phyloP scores from a whole-genome alignment of 495 filamentous ascomycete species.

The Penicillium pulvis region DNA sequence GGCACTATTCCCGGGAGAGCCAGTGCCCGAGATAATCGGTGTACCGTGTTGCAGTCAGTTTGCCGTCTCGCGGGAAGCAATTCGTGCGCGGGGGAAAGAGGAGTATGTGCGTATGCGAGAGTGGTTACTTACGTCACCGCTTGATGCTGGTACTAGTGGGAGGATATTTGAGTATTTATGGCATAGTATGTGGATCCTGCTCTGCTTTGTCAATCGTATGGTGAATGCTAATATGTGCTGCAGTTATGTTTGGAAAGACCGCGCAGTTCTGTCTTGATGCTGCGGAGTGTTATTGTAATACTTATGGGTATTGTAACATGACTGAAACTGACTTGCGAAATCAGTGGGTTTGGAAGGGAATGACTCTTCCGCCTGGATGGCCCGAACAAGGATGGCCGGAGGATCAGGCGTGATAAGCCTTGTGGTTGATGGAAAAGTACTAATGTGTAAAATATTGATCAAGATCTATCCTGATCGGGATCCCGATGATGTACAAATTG shows the following conservation, averaged over 20 bases:
- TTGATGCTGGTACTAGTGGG: conserved; percentile 57
- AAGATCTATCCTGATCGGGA: not conserved
- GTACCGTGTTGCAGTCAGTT: conserved; percentile 70
- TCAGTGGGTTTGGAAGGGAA: conserved; percentile 31
- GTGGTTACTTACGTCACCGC: conserved; percentile 61
- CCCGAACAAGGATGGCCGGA: not conserved
- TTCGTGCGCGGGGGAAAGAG: conserved; percentile 43
- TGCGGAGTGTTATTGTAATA: conserved; percentile 42
- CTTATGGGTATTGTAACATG: conserved; percentile 39
- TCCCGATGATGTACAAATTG: not conserved
- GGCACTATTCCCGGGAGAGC: conserved; percentile 41
- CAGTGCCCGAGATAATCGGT: conserved; percentile 35
- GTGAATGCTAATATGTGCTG: conserved; percentile 8
- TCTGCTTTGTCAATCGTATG: not conserved
- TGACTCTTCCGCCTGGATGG: conserved; percentile 23
- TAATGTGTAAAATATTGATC: not conserved
- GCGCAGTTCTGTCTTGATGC: conserved; percentile 36
- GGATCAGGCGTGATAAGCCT: not conserved
- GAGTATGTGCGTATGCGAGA: conserved; percentile 56
- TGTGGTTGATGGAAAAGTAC: not conserved
- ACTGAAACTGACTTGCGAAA: conserved; percentile 19
- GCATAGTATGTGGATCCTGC: conserved; percentile 51
- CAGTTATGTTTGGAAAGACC: conserved; percentile 31
- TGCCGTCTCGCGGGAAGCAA: conserved; percentile 55
- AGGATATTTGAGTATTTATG: conserved; percentile 70